phyloP scores from a whole-genome alignment of 805 yeast species.

The Tetrapisispora namnaoensis region DNA sequence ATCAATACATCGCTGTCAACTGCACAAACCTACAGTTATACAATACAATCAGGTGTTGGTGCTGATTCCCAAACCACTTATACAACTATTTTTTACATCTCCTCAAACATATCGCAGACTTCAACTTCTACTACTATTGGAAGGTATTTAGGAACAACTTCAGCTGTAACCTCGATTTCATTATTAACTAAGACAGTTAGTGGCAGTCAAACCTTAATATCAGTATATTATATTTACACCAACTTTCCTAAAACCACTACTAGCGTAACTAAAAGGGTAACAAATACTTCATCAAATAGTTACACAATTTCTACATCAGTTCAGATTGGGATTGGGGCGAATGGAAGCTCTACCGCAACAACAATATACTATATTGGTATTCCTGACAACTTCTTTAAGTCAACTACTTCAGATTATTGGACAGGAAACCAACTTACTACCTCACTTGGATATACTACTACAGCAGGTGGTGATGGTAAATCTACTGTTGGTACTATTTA shows the following conservation, averaged over 20 bases:
- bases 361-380: not conserved
- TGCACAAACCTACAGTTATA: no score
- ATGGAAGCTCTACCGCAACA: not conserved
- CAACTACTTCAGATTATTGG: not conserved
- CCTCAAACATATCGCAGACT: not conserved
- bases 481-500: not conserved
- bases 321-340: not conserved
- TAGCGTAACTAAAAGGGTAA: not conserved
- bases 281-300: not conserved
- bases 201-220: not conserved
- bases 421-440: not conserved
- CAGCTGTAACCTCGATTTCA: not conserved
- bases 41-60: no score
- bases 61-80: not conserved
- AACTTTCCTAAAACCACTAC: not conserved
- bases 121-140: not conserved
- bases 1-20: no score
- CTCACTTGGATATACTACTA: not conserved
- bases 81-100: not conserved
- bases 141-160: not conserved
- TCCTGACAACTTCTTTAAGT: not conserved
- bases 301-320: not conserved
- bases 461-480: not conserved
- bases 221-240: not conserved
- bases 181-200: not conserved